A percentile compares a stretch with the other conserved stretches of the same genome.
Evolutionary conservation across 225 moss, liverwort and hornwort species (phyloP).

Genomic region (Lunularia cruciata): DNA sequence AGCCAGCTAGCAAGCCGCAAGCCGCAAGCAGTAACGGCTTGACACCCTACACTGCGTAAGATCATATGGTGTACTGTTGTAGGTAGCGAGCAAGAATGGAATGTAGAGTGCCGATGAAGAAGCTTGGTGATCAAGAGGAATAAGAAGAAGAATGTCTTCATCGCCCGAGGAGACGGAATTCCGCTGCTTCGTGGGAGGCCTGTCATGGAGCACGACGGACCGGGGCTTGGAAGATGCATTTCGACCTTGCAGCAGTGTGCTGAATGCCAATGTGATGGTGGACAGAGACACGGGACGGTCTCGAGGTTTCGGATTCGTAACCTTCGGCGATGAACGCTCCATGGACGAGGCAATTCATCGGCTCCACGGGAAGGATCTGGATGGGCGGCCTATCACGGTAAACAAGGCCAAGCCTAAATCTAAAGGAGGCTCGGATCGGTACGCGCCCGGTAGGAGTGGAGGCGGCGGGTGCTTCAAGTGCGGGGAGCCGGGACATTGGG

Average conservation of each 20-base stretch:
- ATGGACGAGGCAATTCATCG: constrained; percentile 81
- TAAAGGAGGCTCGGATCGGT: constrained; percentile 45
- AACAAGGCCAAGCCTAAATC: constrained; percentile 78
- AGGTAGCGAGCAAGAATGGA: constrained; percentile 1
- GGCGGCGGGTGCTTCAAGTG: constrained; percentile 72
- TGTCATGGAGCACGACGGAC: constrained; percentile 36
- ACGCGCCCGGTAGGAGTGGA: constrained; percentile 49
- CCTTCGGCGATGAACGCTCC: constrained; percentile 71
- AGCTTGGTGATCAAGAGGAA: constrained; percentile 1
- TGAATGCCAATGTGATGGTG: constrained; percentile 59
- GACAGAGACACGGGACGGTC: constrained; percentile 84
- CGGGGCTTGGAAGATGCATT: constrained; percentile 29
- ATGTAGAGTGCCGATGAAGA: constrained; percentile 4
- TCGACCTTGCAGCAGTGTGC: constrained; percentile 29
- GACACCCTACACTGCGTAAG: too few species aligned
- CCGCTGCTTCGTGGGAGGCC: constrained; percentile 34
- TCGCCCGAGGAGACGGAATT: constrained; percentile 31
- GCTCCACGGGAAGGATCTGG: constrained; percentile 69
- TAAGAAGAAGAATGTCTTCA: constrained; percentile 20
- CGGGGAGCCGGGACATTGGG: constrained; percentile 78
- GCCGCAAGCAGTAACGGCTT: constrained; percentile 12
- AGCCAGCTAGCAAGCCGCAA: background rate
- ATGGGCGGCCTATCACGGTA: constrained; percentile 75
- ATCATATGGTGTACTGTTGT: too few species aligned
- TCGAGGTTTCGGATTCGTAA: constrained; percentile 80